Percentiles rank a stretch among this genome's conserved stretches.
These are phyloP conservation scores for Paraconiothyrium brasiliense DNA, from an alignment of 2,329 filamentous ascomycete species.

Conservation along the genomic window DNA sequence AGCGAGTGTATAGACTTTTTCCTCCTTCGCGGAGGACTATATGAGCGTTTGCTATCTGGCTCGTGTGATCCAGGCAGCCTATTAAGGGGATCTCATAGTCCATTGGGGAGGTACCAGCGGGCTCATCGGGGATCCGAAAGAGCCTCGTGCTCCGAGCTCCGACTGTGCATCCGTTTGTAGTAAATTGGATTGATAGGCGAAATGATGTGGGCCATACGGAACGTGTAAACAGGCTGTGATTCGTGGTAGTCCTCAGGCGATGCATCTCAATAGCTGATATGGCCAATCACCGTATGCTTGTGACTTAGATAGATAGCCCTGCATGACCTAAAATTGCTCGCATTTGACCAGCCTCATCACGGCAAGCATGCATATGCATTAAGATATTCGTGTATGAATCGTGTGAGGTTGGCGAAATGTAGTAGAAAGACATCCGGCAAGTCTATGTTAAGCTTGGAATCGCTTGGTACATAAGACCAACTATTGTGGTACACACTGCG, in stretches of 20 bases:
- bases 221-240: not conserved
- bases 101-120: not conserved
- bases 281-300: not conserved
- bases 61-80: not conserved
- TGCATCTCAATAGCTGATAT: not conserved
- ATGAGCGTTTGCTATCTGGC: not conserved
- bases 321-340: not conserved
- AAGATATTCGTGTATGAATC: not conserved
- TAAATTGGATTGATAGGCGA: not conserved
- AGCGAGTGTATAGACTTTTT: not conserved
- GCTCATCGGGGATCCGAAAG: conserved; percentile 15
- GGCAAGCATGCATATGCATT: not conserved
- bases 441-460: not conserved
- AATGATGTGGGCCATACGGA: not conserved
- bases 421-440: not conserved
- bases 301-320: not conserved
- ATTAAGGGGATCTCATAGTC: conserved; percentile 1
- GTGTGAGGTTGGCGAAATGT: not conserved
- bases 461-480: not conserved
- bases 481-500: not conserved
- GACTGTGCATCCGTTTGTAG: not conserved
- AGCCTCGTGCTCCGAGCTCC: conserved; percentile 8
- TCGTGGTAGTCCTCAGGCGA: not conserved
- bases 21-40: not conserved
- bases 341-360: not conserved